Base-by-base conservation (phyloP, 2,329 filamentous ascomycete genomes). In the Colletotrichum graminicola region DNA sequence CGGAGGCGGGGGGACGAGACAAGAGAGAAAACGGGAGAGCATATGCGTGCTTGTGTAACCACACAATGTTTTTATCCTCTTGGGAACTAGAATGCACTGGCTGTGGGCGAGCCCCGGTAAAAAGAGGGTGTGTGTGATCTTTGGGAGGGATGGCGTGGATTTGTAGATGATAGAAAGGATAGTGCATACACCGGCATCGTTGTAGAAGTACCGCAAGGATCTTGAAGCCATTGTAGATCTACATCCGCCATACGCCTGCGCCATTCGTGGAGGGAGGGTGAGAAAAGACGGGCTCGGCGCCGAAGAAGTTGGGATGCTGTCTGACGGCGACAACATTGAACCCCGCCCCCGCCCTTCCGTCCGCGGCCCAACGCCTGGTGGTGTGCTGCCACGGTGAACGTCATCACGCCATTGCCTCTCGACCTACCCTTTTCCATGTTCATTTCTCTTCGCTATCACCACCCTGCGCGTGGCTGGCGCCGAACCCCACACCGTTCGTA, bases 171-270 rank as follows among this genome's bases (percentile, higher is more conserved):
- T n/a, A 7, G 21, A 32, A n/a, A 26, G 36, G 7, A n/a, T 29
- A 55, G 32, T 52, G 36, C 54, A 69, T 39, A 57, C 36, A 36
- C 16, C 43, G 36, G 26, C 60, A 29, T 55, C 47, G 6, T 55
- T 69, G 69, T 72, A 69, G 59, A 69, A 23, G 49, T 64, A 72
- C 69, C 59, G 41, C 47, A 36, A 41, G 67, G 59, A 72, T 66
- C 23, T 62, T 29, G 47, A 18, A 29, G 49, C 32, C 11, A 47
- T 41, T 32, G 43, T 49, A 26, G 21, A 55, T 64, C 54, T 64
- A 64, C 65, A 43, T 63, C 57, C 29, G 23, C 45, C 59, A n/a
- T 69, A 69, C 66, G 12, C 18, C 14, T 55, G 12, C 65, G 36
- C 32, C 39, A 47, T 26, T 26, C 26, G 32, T 45, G 52, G 23